phyloP scores from a whole-genome alignment of 768 basidiomycete species.

The Pulveroboletus sp. region DNA sequence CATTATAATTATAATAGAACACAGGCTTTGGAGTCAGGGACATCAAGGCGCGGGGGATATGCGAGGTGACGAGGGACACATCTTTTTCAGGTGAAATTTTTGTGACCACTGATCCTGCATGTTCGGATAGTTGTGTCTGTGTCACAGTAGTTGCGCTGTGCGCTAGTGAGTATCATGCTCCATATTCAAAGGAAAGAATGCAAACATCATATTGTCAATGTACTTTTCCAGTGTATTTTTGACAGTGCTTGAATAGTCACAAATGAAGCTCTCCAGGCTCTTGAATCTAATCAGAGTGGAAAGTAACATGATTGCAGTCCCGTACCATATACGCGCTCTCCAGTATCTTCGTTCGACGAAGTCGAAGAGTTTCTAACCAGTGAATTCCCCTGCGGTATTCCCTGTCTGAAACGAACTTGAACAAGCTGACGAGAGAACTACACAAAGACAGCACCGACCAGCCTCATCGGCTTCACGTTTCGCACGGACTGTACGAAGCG shows the following conservation, averaged over 20 bases:
- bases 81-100: constrained; percentile 72
- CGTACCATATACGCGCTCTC: constrained; percentile 76
- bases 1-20: constrained; percentile 70
- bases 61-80: constrained; percentile 47
- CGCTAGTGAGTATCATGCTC: not conserved
- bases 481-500: constrained; percentile 71
- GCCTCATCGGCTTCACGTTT: constrained; percentile 92
- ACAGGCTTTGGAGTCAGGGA: constrained; percentile 65
- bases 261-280: constrained; percentile 78
- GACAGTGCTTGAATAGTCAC: constrained; percentile 62
- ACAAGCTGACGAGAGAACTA: not conserved
- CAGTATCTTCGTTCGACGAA: constrained; percentile 76
- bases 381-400: constrained; percentile 88
- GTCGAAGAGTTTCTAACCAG: constrained; percentile 86
- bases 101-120: constrained; percentile 56
- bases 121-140: constrained; percentile 65
- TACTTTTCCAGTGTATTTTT: constrained; percentile 67
- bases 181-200: not conserved
- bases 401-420: constrained; percentile 51
- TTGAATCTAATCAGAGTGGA: constrained; percentile 28
- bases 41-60: constrained; percentile 58
- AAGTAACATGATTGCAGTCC: not conserved
- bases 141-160: constrained; percentile 74
- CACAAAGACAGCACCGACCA: constrained; percentile 40
- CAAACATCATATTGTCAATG: constrained; percentile 68